phyloP scores from a whole-genome alignment of 73 alveolate genomes.

The Paramecium pentaurelia region DNA sequence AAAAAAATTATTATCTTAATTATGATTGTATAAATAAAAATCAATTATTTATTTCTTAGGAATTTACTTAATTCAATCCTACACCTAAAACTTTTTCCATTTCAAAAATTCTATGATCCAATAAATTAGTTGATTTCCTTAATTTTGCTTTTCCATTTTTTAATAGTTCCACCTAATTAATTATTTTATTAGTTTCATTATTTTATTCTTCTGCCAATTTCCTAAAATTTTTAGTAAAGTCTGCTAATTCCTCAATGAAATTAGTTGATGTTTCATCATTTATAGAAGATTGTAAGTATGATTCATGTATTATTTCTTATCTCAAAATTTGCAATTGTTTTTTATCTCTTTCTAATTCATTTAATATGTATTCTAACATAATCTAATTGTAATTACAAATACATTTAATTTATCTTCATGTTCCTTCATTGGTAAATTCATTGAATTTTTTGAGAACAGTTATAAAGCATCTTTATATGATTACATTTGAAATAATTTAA shows the following conservation, averaged over 20 bases:
- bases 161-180: not conserved
- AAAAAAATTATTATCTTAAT: not conserved
- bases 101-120: not conserved
- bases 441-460: not conserved
- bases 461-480: not conserved
- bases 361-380: not conserved
- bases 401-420: constrained; percentile 35
- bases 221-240: not conserved
- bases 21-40: not conserved
- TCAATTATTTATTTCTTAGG: not conserved
- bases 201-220: not conserved
- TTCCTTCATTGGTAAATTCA: constrained; percentile 22
- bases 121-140: not conserved
- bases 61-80: not conserved
- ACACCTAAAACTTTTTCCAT: constrained; percentile 22
- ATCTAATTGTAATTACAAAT: not conserved
- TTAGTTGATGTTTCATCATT: not conserved
- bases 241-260: constrained; percentile 22
- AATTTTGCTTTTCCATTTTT: constrained; percentile 3
- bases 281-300: not conserved
- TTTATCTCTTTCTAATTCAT: constrained; percentile 36
- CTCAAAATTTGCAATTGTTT: constrained; percentile 10
- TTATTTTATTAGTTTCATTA: not conserved
- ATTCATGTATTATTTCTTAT: constrained; percentile 26
- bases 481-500: not conserved